Conservation (phyloP, 768 basidiomycete genomes). For the Termitomyces sp. region DNA sequence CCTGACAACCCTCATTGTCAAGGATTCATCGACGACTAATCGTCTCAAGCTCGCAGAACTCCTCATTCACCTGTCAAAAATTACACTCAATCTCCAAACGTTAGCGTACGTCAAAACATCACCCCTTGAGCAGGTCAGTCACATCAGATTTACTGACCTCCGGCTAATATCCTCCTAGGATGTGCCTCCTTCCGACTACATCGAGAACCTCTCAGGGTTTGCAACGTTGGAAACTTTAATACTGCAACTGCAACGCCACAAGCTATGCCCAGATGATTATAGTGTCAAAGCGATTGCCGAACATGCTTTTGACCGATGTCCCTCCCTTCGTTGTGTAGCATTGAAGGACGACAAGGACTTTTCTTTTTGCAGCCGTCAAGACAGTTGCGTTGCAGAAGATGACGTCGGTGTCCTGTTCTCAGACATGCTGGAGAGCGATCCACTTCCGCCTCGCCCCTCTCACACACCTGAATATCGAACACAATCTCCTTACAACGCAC, state of each 20-base stretch:
- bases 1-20: slow-evolving; percentile 8
- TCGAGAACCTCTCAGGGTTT: slow-evolving; percentile 8
- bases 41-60: slow-evolving; percentile 1
- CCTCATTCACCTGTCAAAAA: slow-evolving; percentile 2
- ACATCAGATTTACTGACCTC: neutral
- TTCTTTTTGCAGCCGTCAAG: slow-evolving; percentile 8
- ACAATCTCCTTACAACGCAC: neutral
- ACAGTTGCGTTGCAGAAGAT: neutral
- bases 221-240: slow-evolving; percentile 5
- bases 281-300: slow-evolving; percentile 2
- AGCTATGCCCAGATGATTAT: neutral
- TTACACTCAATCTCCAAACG: neutral
- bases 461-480: neutral
- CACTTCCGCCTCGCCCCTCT: neutral
- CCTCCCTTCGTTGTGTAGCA: slow-evolving; percentile 9
- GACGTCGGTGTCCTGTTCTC: neutral
- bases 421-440: neutral
- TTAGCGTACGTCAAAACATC: slow-evolving; percentile 1
- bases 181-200: neutral
- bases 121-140: neutral
- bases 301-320: slow-evolving; percentile 8
- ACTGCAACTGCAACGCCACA: neutral
- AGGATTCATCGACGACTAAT: slow-evolving; percentile 5
- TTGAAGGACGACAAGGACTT: neutral
- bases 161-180: neutral